Evolutionary conservation across 2,329 filamentous ascomycete genomes (phyloP), one percentile per base, ranked within the genome.

Genomic region (Endoconidiophora laricicola): DNA sequence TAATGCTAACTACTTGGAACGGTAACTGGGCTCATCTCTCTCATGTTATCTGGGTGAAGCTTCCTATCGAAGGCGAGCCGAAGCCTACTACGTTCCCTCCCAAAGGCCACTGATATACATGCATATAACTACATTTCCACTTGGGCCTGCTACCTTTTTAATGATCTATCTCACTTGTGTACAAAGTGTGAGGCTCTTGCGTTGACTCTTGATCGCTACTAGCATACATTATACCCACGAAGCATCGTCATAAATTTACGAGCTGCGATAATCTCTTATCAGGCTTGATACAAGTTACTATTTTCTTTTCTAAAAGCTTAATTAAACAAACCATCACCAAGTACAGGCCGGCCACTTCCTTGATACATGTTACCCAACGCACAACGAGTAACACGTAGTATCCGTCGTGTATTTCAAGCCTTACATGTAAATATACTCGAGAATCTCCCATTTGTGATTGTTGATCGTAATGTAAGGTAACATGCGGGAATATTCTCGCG

Each of bases 11-110:
- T 55, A 70, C 72, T 20, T 96, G 87, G 86, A 83, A 86, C 56
- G 83, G 84, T 3, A 76, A 83, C 23, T 96, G 90, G 90, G 73
- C 83, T 6, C 81, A 82, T 58, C 71, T 95, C 55, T 77, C 79
- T 33, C 81, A 74, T 6, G 63, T 95, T 56, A 77, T 79, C 53
- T 96, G 88, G 72, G 71, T 86, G 54, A 79, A 86, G 54, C 69
- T 95, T 50, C 74, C 74, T 3, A 77, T 72, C 51, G 70, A 74
- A 26, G 86, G 86, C 3, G 67, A 63, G 10, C 72, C 79, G 55
- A 74, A 78, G 58, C 67, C 78, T n/a, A 82, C 83, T 22, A 81
- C 71, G 54, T 94, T 94, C 60, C 90, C 88, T 18, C 86, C 86
- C 2, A 53, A 53, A 39, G 52, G 52, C 23, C 38, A 49, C 46